These are phyloP conservation scores for Flaveria robusta DNA, from an alignment of 129 eudicot genomes.

Conservation along the genomic window DNA sequence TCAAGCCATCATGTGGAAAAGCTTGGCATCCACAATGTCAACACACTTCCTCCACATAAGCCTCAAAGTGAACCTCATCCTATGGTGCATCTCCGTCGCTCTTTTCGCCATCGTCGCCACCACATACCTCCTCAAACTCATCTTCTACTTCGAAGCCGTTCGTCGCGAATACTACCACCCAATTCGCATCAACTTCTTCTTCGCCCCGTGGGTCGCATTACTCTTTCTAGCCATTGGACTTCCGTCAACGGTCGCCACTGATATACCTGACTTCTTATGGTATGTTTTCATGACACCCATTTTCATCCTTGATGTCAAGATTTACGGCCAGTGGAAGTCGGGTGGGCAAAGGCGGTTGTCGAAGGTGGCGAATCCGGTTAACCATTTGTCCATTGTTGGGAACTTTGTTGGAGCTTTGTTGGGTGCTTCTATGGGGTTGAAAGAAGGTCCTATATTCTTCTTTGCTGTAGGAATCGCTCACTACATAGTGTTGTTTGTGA, in stretches of 20 bases:
- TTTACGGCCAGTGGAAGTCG: slow-evolving; percentile 94
- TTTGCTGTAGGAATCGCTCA: slow-evolving; percentile 84
- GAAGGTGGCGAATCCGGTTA: slow-evolving; percentile 81
- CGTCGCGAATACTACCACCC: slow-evolving; percentile 83
- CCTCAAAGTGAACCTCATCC: slow-evolving; percentile 47
- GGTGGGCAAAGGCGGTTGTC: slow-evolving; percentile 80
- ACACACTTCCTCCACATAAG: slow-evolving; percentile 59
- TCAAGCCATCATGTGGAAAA: slow-evolving; percentile 86
- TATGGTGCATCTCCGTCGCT: slow-evolving; percentile 62
- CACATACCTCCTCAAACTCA: slow-evolving; percentile 52
- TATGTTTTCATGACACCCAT: slow-evolving; percentile 69
- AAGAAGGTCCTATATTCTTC: slow-evolving; percentile 84
- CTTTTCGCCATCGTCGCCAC: slow-evolving; percentile 42
- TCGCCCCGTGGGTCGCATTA: slow-evolving; percentile 72
- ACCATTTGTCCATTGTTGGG: slow-evolving; percentile 73
- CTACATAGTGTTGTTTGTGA: slow-evolving; percentile 69
- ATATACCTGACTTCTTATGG: slow-evolving; percentile 51
- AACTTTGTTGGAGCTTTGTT: slow-evolving; percentile 77
- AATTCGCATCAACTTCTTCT: slow-evolving; percentile 74
- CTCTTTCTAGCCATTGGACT: slow-evolving; percentile 65
- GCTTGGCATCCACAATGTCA: slow-evolving; percentile 45
- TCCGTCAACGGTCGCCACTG: slow-evolving; percentile 46
- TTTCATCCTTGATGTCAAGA: slow-evolving; percentile 60
- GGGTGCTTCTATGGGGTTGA: slow-evolving; percentile 82
- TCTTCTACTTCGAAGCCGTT: slow-evolving; percentile 78